Conservation (phyloP, 139 green algal genomes). For the Edaphochlamys debaryana region DNA sequence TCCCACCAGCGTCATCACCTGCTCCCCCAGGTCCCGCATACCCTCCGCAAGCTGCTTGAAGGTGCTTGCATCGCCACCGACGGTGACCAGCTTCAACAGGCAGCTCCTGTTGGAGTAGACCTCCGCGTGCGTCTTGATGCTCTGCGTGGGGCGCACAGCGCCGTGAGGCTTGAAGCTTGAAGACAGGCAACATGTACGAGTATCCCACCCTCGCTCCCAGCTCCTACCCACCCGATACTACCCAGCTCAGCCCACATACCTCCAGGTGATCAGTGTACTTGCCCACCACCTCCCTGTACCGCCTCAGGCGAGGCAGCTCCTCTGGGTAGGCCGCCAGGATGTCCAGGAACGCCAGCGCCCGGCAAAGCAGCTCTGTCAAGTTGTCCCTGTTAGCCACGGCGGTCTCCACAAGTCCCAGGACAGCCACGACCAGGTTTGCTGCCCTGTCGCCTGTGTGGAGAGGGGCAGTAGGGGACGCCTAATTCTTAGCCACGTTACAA, state of each 20-base stretch:
- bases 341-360: slow-evolving; percentile 4
- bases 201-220: no score
- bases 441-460: neutral
- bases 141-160: no score
- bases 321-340: slow-evolving; percentile 5
- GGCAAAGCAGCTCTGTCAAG: neutral
- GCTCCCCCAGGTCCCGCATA: neutral
- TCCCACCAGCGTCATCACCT: neutral
- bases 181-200: no score
- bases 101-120: neutral
- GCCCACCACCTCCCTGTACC: slow-evolving; percentile 21
- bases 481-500: no score
- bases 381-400: slow-evolving; percentile 1
- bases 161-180: no score
- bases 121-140: neutral
- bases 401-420: neutral
- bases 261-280: slow-evolving; percentile 6
- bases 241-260: no score
- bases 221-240: no score
- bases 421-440: neutral
- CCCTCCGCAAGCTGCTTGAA: neutral
- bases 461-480: neutral
- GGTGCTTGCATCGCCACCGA: neutral
- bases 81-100: neutral
- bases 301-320: neutral